A percentile compares a stretch with the other conserved stretches of the same genome.
phyloP scores from a whole-genome alignment of 169 alveolate species.

The Eimeria praecox region DNA sequence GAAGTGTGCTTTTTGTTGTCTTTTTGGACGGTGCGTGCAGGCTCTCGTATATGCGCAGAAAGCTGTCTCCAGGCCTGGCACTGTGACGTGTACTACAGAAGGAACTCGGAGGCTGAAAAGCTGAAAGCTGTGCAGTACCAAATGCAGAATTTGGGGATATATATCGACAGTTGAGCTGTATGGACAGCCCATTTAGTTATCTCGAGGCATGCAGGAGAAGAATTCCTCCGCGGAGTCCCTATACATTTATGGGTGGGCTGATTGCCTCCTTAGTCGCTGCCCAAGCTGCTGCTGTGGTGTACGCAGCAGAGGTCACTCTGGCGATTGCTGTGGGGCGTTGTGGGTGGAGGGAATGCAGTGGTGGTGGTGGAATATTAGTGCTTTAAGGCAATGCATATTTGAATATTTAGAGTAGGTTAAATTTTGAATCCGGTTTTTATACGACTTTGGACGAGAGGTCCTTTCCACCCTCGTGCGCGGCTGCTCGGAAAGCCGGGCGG shows the following conservation, averaged over 20 bases:
- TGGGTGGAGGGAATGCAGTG: background rate
- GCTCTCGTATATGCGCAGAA: slow-evolving; percentile 76
- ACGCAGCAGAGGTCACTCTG: background rate
- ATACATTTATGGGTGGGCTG: background rate
- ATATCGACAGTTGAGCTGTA: background rate
- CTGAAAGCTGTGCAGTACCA: slow-evolving; percentile 37
- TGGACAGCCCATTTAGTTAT: background rate
- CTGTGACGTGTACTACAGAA: slow-evolving; percentile 79
- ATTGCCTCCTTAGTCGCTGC: background rate
- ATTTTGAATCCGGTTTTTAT: background rate
- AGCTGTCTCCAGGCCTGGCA: slow-evolving; percentile 79
- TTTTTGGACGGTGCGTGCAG: slow-evolving; percentile 25
- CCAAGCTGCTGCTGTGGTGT: background rate
- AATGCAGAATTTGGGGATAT: slow-evolving; percentile 36
- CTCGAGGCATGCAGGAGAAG: background rate
- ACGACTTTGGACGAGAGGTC: background rate
- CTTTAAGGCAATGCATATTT: background rate
- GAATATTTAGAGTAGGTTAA: background rate
- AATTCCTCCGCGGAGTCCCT: background rate
- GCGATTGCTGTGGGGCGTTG: background rate
- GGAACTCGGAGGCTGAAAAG: slow-evolving; percentile 40
- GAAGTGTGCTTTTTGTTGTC: background rate
- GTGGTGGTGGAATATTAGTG: background rate
- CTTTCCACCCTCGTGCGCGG: too few relatives aligned
- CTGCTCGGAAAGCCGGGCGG: background rate